Evolutionary conservation across 2,329 filamentous ascomycete genomes (phyloP).

Genomic region (Leptographium wingfieldii): DNA sequence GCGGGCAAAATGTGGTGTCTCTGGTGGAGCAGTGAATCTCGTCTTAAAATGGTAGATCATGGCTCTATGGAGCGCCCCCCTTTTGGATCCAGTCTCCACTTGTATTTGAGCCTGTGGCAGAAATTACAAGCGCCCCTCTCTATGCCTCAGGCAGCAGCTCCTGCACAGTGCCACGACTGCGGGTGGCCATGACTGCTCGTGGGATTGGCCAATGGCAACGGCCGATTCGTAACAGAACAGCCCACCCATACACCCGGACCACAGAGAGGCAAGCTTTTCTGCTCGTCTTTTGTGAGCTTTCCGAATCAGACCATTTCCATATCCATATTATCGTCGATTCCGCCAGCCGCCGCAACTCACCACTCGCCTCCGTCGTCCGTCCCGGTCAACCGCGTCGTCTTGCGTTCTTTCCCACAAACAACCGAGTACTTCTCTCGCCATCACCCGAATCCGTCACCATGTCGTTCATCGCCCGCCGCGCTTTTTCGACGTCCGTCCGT

Average conservation of each 20-base stretch:
- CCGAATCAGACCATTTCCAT: conserved; percentile 8
- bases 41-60: not conserved
- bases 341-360: not conserved
- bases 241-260: conserved; percentile 5
- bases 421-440: not conserved
- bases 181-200: not conserved
- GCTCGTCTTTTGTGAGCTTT: conserved; percentile 6
- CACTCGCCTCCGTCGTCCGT: not conserved
- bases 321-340: not conserved
- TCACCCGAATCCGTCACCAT: conserved; percentile 23
- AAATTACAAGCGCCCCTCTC: not conserved
- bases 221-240: conserved; percentile 7
- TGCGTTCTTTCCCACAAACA: conserved; percentile 3
- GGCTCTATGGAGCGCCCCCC: not conserved
- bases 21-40: not conserved
- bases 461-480: conserved; percentile 43
- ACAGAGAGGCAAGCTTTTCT: conserved; percentile 7
- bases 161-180: not conserved
- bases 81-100: not conserved
- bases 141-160: not conserved
- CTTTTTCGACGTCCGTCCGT: conserved; percentile 23
- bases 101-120: not conserved
- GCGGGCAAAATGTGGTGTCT: not conserved
- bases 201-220: not conserved
- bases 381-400: not conserved